Evolutionary conservation across 176 grass and related monocot genomes (phyloP).

Genomic region (Avena eriantha): DNA sequence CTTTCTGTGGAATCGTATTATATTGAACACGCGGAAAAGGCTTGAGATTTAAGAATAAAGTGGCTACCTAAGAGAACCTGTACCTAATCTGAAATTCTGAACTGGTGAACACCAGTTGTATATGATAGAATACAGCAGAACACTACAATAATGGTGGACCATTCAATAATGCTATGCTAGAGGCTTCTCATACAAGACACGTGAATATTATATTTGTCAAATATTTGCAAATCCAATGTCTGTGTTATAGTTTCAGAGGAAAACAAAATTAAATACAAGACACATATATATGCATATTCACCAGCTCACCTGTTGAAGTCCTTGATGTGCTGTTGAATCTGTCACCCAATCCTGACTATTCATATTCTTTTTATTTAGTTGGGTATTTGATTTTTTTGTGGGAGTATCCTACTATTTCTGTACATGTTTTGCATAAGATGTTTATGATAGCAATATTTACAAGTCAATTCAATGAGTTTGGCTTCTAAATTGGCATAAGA

Average conservation of each 20-base stretch:
- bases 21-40: neutral
- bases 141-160: neutral
- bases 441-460: neutral
- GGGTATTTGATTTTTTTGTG: neutral
- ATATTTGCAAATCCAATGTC: neutral
- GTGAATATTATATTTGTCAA: neutral
- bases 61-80: neutral
- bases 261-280: neutral
- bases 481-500: slow-evolving; percentile 1
- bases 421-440: neutral
- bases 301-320: neutral
- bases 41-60: slow-evolving; percentile 32
- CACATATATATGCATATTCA: neutral
- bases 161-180: slow-evolving; percentile 12
- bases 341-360: neutral
- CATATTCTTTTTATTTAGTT: neutral
- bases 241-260: neutral
- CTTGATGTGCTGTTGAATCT: neutral
- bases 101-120: neutral
- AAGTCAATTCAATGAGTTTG: neutral
- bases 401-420: neutral
- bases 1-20: slow-evolving; percentile 29
- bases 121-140: neutral
- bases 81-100: neutral
- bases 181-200: neutral